phyloP scores from a whole-genome alignment of 306 rosid species.

The Boehmeria nivea region DNA sequence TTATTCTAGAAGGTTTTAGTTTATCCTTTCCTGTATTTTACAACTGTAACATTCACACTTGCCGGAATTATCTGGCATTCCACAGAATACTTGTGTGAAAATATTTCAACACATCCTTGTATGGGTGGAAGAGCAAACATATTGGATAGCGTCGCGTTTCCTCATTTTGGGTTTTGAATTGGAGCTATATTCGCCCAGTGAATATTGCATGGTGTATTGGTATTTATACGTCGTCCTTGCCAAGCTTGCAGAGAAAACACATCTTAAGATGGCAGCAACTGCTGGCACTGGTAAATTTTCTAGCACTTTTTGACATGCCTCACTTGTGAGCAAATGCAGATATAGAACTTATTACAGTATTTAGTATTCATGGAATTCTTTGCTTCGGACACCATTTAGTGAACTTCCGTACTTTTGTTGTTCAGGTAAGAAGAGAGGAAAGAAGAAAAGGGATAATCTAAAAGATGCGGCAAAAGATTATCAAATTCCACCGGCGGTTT shows the following conservation, averaged over 20 bases:
- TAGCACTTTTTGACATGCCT: conserved; percentile 5
- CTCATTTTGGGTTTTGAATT: conserved; percentile 86
- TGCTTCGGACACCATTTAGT: conserved; percentile 14
- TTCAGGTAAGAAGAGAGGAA: conserved; percentile 70
- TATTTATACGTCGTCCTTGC: conserved; percentile 63
- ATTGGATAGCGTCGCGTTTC: conserved; percentile 92
- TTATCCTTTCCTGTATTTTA: no score
- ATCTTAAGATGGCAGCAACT: conserved; percentile 48
- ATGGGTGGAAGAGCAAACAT: conserved; percentile 95
- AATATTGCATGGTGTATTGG: conserved; percentile 98
- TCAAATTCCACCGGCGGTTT: conserved; percentile 65
- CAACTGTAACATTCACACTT: no score
- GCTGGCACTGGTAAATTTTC: conserved; percentile 50
- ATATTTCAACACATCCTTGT: conserved; percentile 74
- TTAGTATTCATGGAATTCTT: no score
- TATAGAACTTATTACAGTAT: no score
- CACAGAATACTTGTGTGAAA: conserved; percentile 67
- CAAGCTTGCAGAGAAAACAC: conserved; percentile 78
- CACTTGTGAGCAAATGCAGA: no score
- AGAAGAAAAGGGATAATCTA: conserved; percentile 65
- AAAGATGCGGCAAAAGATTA: conserved; percentile 59
- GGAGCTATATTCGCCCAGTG: conserved; percentile 81
- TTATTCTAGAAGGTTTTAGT: no score
- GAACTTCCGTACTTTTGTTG: conserved; percentile 21
- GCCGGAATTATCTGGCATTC: conserved; percentile 12